Base-by-base conservation (phyloP, 495 filamentous ascomycete genomes). In the Talaromyces thailandensis region DNA sequence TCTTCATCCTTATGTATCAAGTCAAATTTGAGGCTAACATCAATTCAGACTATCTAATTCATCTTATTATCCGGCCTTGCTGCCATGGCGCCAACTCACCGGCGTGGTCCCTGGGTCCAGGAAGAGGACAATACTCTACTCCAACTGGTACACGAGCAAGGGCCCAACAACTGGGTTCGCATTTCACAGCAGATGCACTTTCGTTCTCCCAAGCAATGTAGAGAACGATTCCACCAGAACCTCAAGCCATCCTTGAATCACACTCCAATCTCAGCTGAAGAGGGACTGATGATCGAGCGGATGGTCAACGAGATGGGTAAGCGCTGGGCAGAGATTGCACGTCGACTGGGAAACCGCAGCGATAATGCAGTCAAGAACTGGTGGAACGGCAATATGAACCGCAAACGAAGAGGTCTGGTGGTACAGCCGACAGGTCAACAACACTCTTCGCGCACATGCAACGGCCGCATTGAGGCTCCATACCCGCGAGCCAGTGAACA, bases 311-410 rank as follows among this genome's bases (percentile, higher is more conserved):
- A 92, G 64, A 88, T 90, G 79, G 94, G 94, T 55, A 95, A 91
- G 76, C 81, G 88, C 26, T 98, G 94, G 94, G 94, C 94, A 3
- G 91, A 97, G 66, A 98, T 98, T 66, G 93, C 94, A 26, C 83
- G 94, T 67, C 79, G 83, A 18, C 83, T 98, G 24, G 83, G 87
- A 18, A 93, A 93, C 64, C 86, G 94, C 66, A 96, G 92, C 76
- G 94, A 98, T 79, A 98, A 98, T 70, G 90, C 91, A 32, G 92
- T 98, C 57, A 98, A 98, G 84, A 98, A 98, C 76, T 98, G 92
- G 91, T 97, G 91, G 91, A 98, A 98, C 74, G 93, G 94, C 35
- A 90, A 89, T 69, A 88, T 91, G 86, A 96, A 97, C 76, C 85
- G 93, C 66, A 80, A 79, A 68, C 71, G 73, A 60, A 71, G 77